Evolutionary conservation across 768 basidiomycete species (phyloP).

Genomic region (Russula abietina): DNA sequence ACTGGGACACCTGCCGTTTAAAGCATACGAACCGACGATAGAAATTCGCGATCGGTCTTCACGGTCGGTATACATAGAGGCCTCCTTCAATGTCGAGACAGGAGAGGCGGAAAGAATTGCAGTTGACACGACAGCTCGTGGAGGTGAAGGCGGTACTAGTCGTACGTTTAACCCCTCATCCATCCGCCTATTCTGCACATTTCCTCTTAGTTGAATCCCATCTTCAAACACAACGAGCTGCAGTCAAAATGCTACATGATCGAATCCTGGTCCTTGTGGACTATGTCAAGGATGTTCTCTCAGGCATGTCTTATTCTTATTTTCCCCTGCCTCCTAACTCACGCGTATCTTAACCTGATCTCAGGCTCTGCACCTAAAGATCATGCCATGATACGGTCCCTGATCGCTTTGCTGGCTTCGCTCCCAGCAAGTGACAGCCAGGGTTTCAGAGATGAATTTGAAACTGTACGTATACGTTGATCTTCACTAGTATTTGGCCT

Average conservation of each 20-base stretch:
- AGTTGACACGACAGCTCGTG: constrained; percentile 90
- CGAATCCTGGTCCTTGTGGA: constrained; percentile 80
- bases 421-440: constrained; percentile 81
- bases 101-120: constrained; percentile 99
- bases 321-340: neutral
- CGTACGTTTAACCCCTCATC: constrained; percentile 42
- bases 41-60: constrained; percentile 76
- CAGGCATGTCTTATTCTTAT: constrained; percentile 49
- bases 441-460: constrained; percentile 82
- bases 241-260: constrained; percentile 94
- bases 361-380: constrained; percentile 71
- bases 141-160: constrained; percentile 75
- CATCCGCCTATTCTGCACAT: constrained; percentile 13
- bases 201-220: constrained; percentile 71
- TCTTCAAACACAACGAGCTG: constrained; percentile 86
- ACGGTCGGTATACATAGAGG: constrained; percentile 77
- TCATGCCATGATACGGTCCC: constrained; percentile 72
- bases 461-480: constrained; percentile 51
- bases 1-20: constrained; percentile 77
- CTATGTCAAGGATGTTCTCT: constrained; percentile 73
- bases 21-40: constrained; percentile 88
- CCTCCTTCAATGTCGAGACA: constrained; percentile 85
- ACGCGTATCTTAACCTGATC: constrained; percentile 1
- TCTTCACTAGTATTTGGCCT: neutral
- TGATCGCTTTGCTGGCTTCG: constrained; percentile 81